Evolutionary conservation across 192 early-diverging fungal genomes (phyloP), one percentile per base, ranked within the genome.

Genomic region (Entomortierella parvispora): DNA sequence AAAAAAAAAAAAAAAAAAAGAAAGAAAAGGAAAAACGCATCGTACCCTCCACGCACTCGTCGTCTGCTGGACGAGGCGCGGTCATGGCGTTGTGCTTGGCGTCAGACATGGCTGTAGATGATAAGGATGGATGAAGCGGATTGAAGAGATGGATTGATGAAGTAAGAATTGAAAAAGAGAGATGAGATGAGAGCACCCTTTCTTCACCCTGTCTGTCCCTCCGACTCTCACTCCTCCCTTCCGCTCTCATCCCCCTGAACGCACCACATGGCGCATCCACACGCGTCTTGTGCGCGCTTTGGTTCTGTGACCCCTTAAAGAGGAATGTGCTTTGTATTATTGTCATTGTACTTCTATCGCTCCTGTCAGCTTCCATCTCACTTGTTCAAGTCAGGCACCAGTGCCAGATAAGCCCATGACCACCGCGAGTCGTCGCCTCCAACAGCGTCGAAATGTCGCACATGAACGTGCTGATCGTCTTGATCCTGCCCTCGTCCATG

Each of bases 71-170:
- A 44, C 31, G 47, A 55, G 82, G 83, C 1, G 32, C 50, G 22
- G 72, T 70, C 85, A 86, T 86, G 52, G 37, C 29, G 53, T 86
- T 86, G 40, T 82, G 61, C 28, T 61, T 68, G 42, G 52, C 82
- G 60, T 78, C 75, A 65, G 85, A 86, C 85, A 86, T 86, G 65
- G 42, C 65, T 23, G 67, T 20, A 0, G 1, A 32, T 42, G 48
- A 18, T 34, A 33, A 23, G 23, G 37, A 29, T 52, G 48, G n/a
- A n/a, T 42, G 62, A 3, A 43, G 12, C 11, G 42, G 28, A 5
- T 9, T 56, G 57, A 17, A 43, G 33, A 17, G 63, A 55, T 40
- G 52, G 51, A 6, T 11, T 22, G 51, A 31, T 22, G 32, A 40
- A 32, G n/a, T 20, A 58, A 12, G 37, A 40, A 58, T 25, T 26